A percentile compares a stretch with the other conserved stretches of the same genome.
Conservation (phyloP, 2,329 filamentous ascomycete genomes). For the Juglanconis sp. region DNA sequence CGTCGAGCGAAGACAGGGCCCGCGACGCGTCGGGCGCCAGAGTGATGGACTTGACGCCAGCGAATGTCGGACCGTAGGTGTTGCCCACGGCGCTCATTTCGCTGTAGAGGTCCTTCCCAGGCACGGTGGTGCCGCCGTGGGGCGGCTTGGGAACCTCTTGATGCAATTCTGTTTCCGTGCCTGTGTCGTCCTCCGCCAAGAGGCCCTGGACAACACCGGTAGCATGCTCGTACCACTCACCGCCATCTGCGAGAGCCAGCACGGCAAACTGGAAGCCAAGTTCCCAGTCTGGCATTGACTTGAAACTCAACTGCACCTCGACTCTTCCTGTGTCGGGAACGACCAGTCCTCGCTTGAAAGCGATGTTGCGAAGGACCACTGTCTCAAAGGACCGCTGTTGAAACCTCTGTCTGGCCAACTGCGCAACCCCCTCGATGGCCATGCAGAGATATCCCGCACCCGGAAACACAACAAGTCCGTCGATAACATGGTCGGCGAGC, state of each 20-base stretch:
- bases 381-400: not conserved
- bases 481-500: conserved; percentile 25
- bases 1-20: not conserved
- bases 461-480: conserved; percentile 21
- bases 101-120: not conserved
- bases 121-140: not conserved
- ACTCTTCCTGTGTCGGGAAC: not conserved
- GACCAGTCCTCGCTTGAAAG: not conserved
- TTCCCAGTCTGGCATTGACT: not conserved
- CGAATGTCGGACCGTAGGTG: not conserved
- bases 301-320: conserved; percentile 2
- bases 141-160: not conserved
- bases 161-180: not conserved
- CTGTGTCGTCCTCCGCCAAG: not conserved
- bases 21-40: not conserved
- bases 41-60: not conserved
- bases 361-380: not conserved
- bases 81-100: not conserved
- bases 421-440: conserved; percentile 19
- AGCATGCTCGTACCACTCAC: not conserved
- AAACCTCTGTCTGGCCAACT: conserved; percentile 11
- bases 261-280: not conserved
- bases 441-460: conserved; percentile 18
- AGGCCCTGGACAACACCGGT: not conserved
- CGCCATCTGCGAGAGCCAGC: not conserved